Percentiles rank a stretch among this genome's conserved stretches.
Conservation (phyloP, 169 alveolate species). For the Eimeria maxima region DNA sequence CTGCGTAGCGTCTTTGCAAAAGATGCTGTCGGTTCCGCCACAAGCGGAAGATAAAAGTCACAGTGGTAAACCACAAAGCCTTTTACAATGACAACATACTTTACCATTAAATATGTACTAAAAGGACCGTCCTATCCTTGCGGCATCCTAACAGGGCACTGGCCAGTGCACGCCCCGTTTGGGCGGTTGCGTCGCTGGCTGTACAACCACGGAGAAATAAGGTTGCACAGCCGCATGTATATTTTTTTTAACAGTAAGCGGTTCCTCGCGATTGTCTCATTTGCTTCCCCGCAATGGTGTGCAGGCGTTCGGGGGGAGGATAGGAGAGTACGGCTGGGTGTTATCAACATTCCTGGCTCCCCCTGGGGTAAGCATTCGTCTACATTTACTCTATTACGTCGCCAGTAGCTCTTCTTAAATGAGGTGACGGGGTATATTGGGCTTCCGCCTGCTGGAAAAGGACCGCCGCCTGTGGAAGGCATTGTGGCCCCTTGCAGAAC, state of each 20-base stretch:
- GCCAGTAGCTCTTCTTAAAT: background rate
- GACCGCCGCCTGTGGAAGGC: background rate
- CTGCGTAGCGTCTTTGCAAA: background rate
- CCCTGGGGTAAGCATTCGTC: background rate
- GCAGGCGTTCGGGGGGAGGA: background rate
- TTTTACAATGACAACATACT: background rate
- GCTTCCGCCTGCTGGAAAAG: background rate
- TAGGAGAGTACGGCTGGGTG: too few species aligned
- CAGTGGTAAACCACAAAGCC: background rate
- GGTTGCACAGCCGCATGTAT: background rate
- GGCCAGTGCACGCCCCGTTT: background rate
- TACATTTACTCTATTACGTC: background rate
- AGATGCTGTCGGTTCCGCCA: background rate
- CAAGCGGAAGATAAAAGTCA: background rate
- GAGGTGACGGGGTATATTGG: background rate
- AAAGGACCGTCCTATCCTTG: background rate
- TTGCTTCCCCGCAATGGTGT: background rate
- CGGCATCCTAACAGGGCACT: background rate
- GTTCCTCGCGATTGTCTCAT: background rate
- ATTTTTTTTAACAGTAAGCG: background rate
- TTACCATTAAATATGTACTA: background rate
- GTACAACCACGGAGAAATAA: background rate
- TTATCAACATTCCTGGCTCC: background rate
- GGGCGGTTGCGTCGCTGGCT: background rate
- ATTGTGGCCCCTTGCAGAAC: background rate